These are phyloP conservation scores for Daldinia bambusicola DNA, from an alignment of 495 filamentous ascomycete genomes.

Conservation along the genomic window DNA sequence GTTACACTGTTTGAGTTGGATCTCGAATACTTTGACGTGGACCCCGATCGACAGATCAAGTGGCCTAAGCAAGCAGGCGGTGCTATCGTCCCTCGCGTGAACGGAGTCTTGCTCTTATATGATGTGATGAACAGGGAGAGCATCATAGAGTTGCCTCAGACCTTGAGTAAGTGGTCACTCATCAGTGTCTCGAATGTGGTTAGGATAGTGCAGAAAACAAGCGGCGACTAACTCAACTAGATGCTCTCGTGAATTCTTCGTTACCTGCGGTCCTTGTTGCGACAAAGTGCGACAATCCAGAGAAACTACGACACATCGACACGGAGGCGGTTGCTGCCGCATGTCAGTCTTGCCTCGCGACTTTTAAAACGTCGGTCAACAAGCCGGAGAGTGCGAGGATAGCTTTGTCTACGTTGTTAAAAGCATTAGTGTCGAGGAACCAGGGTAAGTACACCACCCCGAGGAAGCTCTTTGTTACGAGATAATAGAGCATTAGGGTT, in stretches of 20 bases:
- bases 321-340: constrained; percentile 67
- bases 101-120: constrained; percentile 86
- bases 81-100: constrained; percentile 73
- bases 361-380: constrained; percentile 76
- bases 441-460: constrained; percentile 66
- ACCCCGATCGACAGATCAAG: constrained; percentile 71
- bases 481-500: not conserved
- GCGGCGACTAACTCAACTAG: constrained; percentile 56
- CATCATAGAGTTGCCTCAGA: constrained; percentile 71
- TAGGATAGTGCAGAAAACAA: constrained; percentile 28
- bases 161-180: constrained; percentile 70
- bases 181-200: constrained; percentile 1
- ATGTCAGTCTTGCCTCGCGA: constrained; percentile 69
- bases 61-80: constrained; percentile 83
- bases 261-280: constrained; percentile 82
- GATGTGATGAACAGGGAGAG: constrained; percentile 81
- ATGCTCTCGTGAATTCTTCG: constrained; percentile 70
- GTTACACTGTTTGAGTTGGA: constrained; percentile 85
- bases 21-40: constrained; percentile 72
- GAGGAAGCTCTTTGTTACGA: not conserved
- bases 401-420: constrained; percentile 80
- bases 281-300: constrained; percentile 82
- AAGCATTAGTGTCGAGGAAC: constrained; percentile 69
- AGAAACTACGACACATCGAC: constrained; percentile 67
- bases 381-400: constrained; percentile 78